Base-by-base conservation (phyloP, 2,329 filamentous ascomycete genomes). In the Geosmithia morbida region DNA sequence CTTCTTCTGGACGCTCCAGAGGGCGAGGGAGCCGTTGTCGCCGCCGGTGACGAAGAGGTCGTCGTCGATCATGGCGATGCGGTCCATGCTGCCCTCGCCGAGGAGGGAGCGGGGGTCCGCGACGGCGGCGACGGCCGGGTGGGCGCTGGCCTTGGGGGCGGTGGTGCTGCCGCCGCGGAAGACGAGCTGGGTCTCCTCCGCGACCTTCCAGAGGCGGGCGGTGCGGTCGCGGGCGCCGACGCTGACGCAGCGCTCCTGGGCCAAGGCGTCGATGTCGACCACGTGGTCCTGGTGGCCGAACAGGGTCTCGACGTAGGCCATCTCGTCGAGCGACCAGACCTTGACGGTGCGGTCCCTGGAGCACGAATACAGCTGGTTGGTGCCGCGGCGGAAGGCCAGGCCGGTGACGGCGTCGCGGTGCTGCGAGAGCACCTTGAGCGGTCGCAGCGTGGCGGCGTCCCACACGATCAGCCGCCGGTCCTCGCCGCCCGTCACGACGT, bases 221-320 rank as follows among this genome's bases (percentile, higher is more conserved):
- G 89, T 96, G 49, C 90, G 81, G 62, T 98, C 92, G 53, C 92
- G 76, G 6, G 87, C 84, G 48, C 92, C 92, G 17, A 95, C 92
- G 51, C 83, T 92, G 50, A 97, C 75, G 60, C 92, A 96, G 45
- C 87, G 82, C 63, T 97, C 92, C 55, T 88, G 81, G 2, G 83
- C 81, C 51, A 94, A 74, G 19, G 87, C 83, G 52, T 86, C 85
- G 48, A 98, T 78, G 58, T 88, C 86, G 39, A 90, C 74, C 5
- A 97, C 85, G 53, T 86, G 76, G 60, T 97, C 90, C 60, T 96
- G 90, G 66, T 98, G 92, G 43, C 92, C 92, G 59, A 96, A 97
- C 0, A 98, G 72, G 0, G 90, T 97, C 64, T 98, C 92, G 29
- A 96, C 79, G 59, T 97, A 98, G 43, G 90, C 87, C 51, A 95